Conservation (phyloP, 345 rosid genomes). For the Murraya koenigii region DNA sequence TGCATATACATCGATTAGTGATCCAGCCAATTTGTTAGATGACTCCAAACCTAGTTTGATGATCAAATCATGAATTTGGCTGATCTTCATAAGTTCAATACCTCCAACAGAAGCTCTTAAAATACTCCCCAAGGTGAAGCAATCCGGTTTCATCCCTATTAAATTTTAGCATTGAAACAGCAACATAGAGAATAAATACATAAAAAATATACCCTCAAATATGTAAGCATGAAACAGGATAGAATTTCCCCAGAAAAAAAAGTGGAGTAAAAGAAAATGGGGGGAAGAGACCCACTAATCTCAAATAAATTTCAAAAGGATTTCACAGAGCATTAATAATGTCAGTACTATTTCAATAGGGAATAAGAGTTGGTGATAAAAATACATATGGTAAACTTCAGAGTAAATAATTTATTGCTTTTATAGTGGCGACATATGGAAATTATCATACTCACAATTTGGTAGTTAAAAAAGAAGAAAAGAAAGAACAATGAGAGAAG, state of each 20-base stretch:
- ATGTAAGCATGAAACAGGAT: background rate
- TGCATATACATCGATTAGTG: constrained; percentile 59
- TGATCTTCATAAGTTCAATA: constrained; percentile 32
- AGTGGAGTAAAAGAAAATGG: background rate
- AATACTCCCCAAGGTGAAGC: constrained; percentile 62
- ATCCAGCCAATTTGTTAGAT: constrained; percentile 38
- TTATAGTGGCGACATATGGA: background rate
- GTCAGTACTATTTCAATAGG: background rate
- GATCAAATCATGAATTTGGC: constrained; percentile 54
- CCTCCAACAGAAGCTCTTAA: constrained; percentile 48
- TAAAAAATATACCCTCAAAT: background rate
- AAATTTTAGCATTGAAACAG: constrained; percentile 17
- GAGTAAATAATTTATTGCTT: background rate
- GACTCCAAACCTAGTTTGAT: constrained; percentile 44
- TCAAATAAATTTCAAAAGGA: background rate
- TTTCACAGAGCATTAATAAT: background rate
- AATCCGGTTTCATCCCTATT: constrained; percentile 59
- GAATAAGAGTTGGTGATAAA: background rate
- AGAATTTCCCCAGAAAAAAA: background rate
- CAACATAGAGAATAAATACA: background rate
- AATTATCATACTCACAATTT: background rate
- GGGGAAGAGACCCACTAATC: background rate
- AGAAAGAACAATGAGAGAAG: background rate
- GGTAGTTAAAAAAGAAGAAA: background rate
- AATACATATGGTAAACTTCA: background rate